A percentile compares a stretch with the other conserved stretches of the same genome.
These are phyloP conservation scores for Sporothrix schenckii DNA, from an alignment of 2,329 filamentous ascomycete genomes.

Conservation along the genomic window DNA sequence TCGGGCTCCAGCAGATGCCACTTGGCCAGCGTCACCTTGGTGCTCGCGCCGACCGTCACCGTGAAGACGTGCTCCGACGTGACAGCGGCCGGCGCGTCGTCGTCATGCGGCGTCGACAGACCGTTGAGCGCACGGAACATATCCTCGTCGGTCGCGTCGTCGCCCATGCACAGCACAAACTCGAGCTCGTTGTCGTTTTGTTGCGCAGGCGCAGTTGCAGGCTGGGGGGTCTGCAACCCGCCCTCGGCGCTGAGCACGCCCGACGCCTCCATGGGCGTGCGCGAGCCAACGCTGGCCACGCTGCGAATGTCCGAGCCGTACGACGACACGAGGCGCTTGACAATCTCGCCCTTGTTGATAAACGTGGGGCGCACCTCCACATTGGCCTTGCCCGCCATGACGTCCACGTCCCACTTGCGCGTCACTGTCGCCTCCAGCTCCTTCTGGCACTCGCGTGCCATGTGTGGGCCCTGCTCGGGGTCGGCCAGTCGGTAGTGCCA, in stretches of 20 bases:
- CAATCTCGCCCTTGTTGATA: slow-evolving; percentile 97
- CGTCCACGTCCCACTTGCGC: slow-evolving; percentile 85
- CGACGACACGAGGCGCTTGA: slow-evolving; percentile 74
- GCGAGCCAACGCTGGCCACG: slow-evolving; percentile 37
- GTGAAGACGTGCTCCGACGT: slow-evolving; percentile 75
- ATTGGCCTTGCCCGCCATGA: slow-evolving; percentile 97
- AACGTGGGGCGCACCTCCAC: slow-evolving; percentile 95
- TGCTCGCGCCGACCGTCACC: slow-evolving; percentile 87
- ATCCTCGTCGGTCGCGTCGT: slow-evolving; percentile 98
- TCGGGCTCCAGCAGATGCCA: slow-evolving; percentile 88
- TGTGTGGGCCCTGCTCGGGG: slow-evolving; percentile 78
- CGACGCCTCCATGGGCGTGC: slow-evolving; percentile 32
- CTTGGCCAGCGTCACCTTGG: slow-evolving; percentile 85
- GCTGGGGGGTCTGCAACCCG: slow-evolving; percentile 42
- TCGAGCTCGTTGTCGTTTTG: slow-evolving; percentile 61
- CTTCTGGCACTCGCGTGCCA: slow-evolving; percentile 78
- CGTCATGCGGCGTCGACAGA: slow-evolving; percentile 47
- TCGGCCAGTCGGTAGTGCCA: slow-evolving; percentile 97
- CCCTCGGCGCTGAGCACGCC: neutral
- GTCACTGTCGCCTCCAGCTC: slow-evolving; percentile 76
- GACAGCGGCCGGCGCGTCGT: slow-evolving; percentile 53
- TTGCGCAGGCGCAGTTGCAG: slow-evolving; percentile 38
- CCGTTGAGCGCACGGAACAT: slow-evolving; percentile 81
- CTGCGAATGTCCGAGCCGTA: slow-evolving; percentile 58
- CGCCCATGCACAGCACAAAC: slow-evolving; percentile 88